A percentile compares a stretch with the other conserved stretches of the same genome.
Conservation (phyloP, 2,329 filamentous ascomycete genomes). For the Xylogone sp. region DNA sequence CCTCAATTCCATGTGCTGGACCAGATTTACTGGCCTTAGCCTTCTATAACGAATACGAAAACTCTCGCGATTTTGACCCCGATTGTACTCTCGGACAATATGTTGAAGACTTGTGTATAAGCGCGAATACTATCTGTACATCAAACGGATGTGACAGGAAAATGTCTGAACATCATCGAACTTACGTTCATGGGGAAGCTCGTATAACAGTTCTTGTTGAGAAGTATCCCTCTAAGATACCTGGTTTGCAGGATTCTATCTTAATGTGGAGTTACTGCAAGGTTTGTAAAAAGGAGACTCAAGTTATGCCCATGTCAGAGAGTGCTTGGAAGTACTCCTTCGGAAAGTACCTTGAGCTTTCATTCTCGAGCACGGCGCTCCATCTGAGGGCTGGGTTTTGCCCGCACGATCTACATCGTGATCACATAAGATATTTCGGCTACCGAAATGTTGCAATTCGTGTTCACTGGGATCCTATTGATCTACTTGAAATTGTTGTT, state of each 20-base stretch:
- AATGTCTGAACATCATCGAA: conserved; percentile 90
- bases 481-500: conserved; percentile 90
- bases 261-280: conserved; percentile 99
- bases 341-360: conserved; percentile 95
- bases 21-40: conserved; percentile 86
- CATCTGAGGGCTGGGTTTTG: conserved; percentile 73
- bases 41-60: conserved; percentile 88
- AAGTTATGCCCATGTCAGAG: conserved; percentile 85
- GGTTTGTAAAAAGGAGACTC: conserved; percentile 84
- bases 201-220: conserved; percentile 91
- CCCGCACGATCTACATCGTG: conserved; percentile 85
- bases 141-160: conserved; percentile 82
- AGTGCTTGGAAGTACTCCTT: conserved; percentile 98
- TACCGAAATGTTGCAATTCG: conserved; percentile 80
- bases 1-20: conserved; percentile 88
- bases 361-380: conserved; percentile 88
- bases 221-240: conserved; percentile 62
- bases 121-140: conserved; percentile 72
- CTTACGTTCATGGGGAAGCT: conserved; percentile 94
- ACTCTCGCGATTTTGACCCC: conserved; percentile 63
- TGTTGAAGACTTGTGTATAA: conserved; percentile 81
- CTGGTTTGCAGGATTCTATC: conserved; percentile 68
- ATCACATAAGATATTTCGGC: conserved; percentile 91
- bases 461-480: conserved; percentile 89
- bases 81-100: conserved; percentile 95